Conservation (phyloP, 148 eudicot species). For the Rhododendron mucronatum region DNA sequence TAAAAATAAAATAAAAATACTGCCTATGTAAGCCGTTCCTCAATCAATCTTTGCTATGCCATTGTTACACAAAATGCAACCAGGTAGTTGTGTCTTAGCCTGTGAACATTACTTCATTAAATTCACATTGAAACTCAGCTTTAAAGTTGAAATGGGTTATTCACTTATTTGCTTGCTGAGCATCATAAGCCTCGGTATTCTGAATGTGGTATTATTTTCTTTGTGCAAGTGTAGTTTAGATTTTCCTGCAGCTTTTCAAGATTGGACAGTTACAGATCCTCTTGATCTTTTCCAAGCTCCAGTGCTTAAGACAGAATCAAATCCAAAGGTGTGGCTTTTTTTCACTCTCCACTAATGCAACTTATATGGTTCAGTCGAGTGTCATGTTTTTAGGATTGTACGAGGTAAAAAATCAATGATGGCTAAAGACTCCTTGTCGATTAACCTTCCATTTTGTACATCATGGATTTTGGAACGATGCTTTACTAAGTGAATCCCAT, state of each 20-base stretch:
- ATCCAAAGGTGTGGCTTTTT: conserved; percentile 65
- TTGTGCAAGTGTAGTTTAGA: conserved; percentile 63
- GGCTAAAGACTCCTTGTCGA: background rate
- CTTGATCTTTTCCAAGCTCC: conserved; percentile 82
- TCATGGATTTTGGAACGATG: background rate
- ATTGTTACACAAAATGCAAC: background rate
- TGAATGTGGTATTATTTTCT: conserved; percentile 17
- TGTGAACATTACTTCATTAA: background rate
- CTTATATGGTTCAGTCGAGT: background rate
- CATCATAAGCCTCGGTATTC: background rate
- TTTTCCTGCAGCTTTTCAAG: conserved; percentile 79
- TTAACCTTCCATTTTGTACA: background rate
- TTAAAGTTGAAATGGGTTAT: background rate
- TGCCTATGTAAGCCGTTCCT: background rate
- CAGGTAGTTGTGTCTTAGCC: background rate
- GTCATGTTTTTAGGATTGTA: background rate
- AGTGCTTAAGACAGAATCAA: conserved; percentile 66
- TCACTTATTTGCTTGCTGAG: background rate
- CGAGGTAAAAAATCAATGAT: background rate
- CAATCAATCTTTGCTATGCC: background rate
- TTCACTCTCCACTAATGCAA: background rate
- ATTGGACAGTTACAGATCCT: conserved; percentile 82
- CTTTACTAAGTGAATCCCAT: background rate
- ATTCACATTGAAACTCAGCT: background rate
- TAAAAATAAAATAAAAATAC: background rate